Evolutionary conservation across 1,139 yeast genomes (phyloP), one percentile per base, ranked within the genome.

Genomic region (Suhomyces anneliseae): DNA sequence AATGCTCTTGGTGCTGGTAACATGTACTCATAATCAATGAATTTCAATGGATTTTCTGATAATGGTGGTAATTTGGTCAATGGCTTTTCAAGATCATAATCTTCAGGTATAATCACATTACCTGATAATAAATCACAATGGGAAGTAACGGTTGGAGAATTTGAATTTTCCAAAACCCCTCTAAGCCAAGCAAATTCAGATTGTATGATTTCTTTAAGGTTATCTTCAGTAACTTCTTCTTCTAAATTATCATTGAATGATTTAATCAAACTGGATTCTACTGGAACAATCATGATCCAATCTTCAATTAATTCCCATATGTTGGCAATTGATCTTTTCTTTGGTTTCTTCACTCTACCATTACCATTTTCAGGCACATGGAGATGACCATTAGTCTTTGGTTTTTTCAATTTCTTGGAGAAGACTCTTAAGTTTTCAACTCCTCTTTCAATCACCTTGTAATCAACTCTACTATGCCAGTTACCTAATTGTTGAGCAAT

Each of bases 1-100:
- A 86, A 87, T 0, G 89, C 93, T 48, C 93, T 67, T 2, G 95
- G 92, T 2, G 90, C 89, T 3, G 88, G 87, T 58, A 85, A 74
- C 78, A 88, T 83, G 60, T 87, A 87, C 66, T 87, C 95, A 60
- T 87, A 87, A 62, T 87, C 95, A 44, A 87, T 87, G 58, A 87
- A 86, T 27, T 82, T 75, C 14, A 85, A 75, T 2, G 83, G 83
- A 51, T 78, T 78, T 15, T 65, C 53, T 1, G 57, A 58, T 26
- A 70, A 51, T 0, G 54, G 38, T 2, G 77, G 74, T 29, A 72
- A 59, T 7, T 43, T 26, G 2, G 38, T 35, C 5, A 56, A 49
- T 9, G 53, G 51, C 5, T 49, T 42, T 10, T 34, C 37, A 34
- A 40, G 48, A 45, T 56, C 58, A 50, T 64, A 68, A 27, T 66